phyloP scores from a whole-genome alignment of 805 yeast genomes.

The Saccharomycopsis vini region DNA sequence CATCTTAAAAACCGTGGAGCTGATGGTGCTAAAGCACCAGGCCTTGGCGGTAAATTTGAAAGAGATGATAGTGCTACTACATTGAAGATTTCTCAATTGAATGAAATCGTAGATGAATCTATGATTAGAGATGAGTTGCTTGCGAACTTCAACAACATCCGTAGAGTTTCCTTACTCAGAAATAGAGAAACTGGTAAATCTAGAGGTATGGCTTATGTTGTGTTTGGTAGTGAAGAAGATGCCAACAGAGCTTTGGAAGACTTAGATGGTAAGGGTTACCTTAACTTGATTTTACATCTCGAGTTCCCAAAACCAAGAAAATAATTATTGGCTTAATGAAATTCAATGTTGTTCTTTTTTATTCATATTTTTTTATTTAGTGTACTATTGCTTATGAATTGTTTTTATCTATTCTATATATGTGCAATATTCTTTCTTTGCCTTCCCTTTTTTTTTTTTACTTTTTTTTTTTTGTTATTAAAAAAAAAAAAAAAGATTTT shows the following conservation, averaged over 20 bases:
- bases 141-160: conserved; percentile 47
- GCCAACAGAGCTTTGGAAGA: conserved; percentile 73
- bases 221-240: conserved; percentile 53
- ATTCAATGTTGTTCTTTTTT: neutral
- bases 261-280: conserved; percentile 87
- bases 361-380: neutral
- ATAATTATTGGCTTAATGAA: neutral
- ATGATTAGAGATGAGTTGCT: conserved; percentile 66
- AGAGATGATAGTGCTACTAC: conserved; percentile 68
- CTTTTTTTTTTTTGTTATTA: too few relatives aligned
- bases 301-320: conserved; percentile 47
- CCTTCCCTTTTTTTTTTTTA: too few relatives aligned
- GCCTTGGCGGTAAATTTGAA: conserved; percentile 28
- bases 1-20: conserved; percentile 37
- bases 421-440: too few relatives aligned
- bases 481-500: too few relatives aligned
- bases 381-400: neutral
- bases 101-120: conserved; percentile 75
- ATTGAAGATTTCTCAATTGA: conserved; percentile 83
- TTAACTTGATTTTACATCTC: conserved; percentile 68
- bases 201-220: conserved; percentile 92
- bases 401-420: neutral
- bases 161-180: conserved; percentile 73
- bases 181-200: conserved; percentile 91
- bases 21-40: conserved; percentile 29